Base-by-base conservation (phyloP, 2,329 filamentous ascomycete genomes). In the Fusarium denticulatum region DNA sequence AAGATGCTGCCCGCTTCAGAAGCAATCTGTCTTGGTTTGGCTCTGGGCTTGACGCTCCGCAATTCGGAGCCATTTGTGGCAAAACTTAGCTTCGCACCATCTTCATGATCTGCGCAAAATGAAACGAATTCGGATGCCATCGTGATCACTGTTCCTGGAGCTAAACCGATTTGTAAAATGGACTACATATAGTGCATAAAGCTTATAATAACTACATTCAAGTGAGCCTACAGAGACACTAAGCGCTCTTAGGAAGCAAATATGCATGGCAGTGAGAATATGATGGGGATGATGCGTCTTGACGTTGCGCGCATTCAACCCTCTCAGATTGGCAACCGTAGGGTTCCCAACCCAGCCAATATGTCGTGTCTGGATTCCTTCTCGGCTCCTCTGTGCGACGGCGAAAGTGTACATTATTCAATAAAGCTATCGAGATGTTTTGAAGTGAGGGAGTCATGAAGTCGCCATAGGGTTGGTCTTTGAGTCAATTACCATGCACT, bases 401-500 rank as follows among this genome's bases (percentile, higher is more conserved):
- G 24, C 16, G 12, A 12, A 28, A 28, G 24, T 26, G 16, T 0
- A 6, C 12, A 20, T 45, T 5, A 20, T 5, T 5, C 16, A 4
- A 26, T 22, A 22, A 9, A 24, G 40, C 26, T 26, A 10, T 14
- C 7, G 16, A 10, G 24, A 28, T 12, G 12, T 15, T 12, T 15
- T 22, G 1, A 14, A 3, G 18, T 28, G 2, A 4, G 3, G 18
- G 20, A 8, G 43, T 28, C 13, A 10, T 0, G 8, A 5, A 7
- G 18, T 46, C 13, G 24, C 11, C 2, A 0, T 20, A 4, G 12
- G 18, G 24, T 15, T 28, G 18, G 18, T 28, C 12, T 28, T 46
- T 1, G 18, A 4, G 45, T 15, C 6, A 6, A 22, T 15, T 22
- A n/a, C 14, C 6, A 22, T 6, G 20, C 13, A 22, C 16, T 5